Evolutionary conservation across 2,329 filamentous ascomycete species (phyloP), one percentile per base, ranked within the genome.

Genomic region (Orbilia brochopaga): DNA sequence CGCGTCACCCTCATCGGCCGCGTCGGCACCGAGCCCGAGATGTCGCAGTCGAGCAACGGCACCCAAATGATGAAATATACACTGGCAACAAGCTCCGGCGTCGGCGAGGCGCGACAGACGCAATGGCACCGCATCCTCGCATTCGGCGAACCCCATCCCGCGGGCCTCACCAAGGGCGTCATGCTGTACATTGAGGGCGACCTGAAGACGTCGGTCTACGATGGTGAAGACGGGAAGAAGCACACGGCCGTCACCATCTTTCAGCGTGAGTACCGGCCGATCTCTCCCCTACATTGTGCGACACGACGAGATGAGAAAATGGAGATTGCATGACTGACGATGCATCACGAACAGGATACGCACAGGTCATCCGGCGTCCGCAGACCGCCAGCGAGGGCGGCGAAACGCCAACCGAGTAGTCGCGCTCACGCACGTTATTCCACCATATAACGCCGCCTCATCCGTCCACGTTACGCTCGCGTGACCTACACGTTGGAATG

Each of bases 1-100:
- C 89, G 88, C 80, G 89, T 99, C 83, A 89, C 87, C 77, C 83
- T 99, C 80, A 85, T 97, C 76, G 94, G 94, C 78, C 89, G 92
- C 80, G 87, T 99, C 57, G 91, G 86, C 73, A 85, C 87, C 76
- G 85, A 86, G 59, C 93, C 94, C 67, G 92, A 97, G 83, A 77
- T 92, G 75, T 83, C 85, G 40, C 80, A 86, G 69, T 90, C 90
- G 53, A 85, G 85, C 77, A 88, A 82, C 58, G 91, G 91, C 67
- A 84, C 84, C 74, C 90, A 95, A 74, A 78, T 96, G 67, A 79
- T 97, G 78, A 86, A 85, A 77, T 97, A 96, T 79, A 82, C 87
- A 2, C 82, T 99, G 74, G 92, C 52, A 19, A 44, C 15, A 23
- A 70, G 48, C 27, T 15, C 24, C n/a, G 67, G 44, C 48, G 52